Percentiles rank a stretch among this genome's conserved stretches.
phyloP scores from a whole-genome alignment of 306 rosid genomes.

The Ziziphus jujuba region DNA sequence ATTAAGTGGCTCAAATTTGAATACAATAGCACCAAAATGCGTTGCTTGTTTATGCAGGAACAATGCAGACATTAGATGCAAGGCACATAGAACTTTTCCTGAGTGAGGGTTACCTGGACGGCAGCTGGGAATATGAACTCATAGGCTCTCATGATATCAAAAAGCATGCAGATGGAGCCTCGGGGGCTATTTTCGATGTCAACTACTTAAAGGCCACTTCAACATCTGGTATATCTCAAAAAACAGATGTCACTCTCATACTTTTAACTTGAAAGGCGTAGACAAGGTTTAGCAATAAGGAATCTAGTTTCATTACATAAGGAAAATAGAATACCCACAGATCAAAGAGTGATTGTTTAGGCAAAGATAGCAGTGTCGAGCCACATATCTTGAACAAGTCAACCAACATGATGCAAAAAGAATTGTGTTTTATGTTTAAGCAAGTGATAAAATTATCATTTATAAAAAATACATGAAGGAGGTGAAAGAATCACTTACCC shows the following conservation, averaged over 20 bases:
- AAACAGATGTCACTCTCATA: too few species aligned
- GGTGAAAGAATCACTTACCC: background rate
- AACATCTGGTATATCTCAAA: slow-evolving; percentile 54
- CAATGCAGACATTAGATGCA: slow-evolving; percentile 96
- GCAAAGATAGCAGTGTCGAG: background rate
- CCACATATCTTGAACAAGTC: background rate
- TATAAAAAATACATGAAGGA: background rate
- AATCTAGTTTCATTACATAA: too few species aligned
- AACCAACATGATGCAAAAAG: background rate
- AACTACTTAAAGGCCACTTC: slow-evolving; percentile 63
- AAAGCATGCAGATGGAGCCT: slow-evolving; percentile 73
- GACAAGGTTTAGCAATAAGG: too few species aligned
- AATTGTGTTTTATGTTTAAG: background rate
- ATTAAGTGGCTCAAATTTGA: background rate
- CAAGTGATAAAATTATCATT: background rate
- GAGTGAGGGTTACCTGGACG: slow-evolving; percentile 61
- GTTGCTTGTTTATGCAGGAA: slow-evolving; percentile 51
- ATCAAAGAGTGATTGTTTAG: background rate
- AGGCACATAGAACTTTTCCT: slow-evolving; percentile 89
- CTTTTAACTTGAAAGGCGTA: background rate
- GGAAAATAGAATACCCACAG: too few species aligned
- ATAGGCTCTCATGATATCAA: slow-evolving; percentile 83
- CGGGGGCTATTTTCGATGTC: slow-evolving; percentile 81
- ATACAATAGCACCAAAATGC: too few species aligned
- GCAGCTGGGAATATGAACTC: slow-evolving; percentile 85